phyloP scores from a whole-genome alignment of 2,329 filamentous ascomycete species.

The Colletotrichum endophyticum region DNA sequence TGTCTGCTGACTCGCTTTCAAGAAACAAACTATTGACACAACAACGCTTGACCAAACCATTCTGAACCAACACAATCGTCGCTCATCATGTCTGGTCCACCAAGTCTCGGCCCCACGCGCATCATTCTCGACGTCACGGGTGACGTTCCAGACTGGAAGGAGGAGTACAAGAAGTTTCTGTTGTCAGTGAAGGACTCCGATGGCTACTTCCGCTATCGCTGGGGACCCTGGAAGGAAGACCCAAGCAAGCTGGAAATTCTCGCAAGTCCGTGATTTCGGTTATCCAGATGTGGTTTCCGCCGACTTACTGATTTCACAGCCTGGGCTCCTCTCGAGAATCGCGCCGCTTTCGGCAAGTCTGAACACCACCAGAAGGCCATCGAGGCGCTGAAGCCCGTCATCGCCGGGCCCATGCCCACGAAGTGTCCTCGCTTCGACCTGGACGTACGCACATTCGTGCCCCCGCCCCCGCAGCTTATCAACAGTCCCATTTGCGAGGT shows the following conservation, averaged over 20 bases:
- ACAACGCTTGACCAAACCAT: background rate
- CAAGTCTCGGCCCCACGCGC: background rate
- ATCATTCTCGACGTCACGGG: slow-evolving; percentile 2
- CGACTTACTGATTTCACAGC: background rate
- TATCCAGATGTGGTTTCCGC: background rate
- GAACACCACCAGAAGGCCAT: slow-evolving; percentile 4
- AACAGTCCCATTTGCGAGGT: slow-evolving; percentile 17
- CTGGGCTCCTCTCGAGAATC: background rate
- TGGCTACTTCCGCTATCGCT: slow-evolving; percentile 17
- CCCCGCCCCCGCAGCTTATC: slow-evolving; percentile 10
- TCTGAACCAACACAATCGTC: background rate
- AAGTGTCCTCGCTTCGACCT: slow-evolving; percentile 12
- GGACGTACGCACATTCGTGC: background rate
- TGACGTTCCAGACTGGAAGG: slow-evolving; percentile 16
- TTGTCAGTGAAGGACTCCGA: slow-evolving; percentile 2
- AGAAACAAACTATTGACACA: background rate
- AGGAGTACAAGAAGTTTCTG: slow-evolving; percentile 13
- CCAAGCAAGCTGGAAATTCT: slow-evolving; percentile 5
- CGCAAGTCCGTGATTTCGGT: background rate
- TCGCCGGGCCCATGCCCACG: background rate
- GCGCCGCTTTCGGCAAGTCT: slow-evolving; percentile 2
- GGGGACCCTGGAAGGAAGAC: slow-evolving; percentile 15
- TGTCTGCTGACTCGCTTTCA: background rate
- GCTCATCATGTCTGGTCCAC: background rate
- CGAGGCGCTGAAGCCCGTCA: slow-evolving; percentile 2